A percentile compares a stretch with the other conserved stretches of the same genome.
Evolutionary conservation across 2,329 filamentous ascomycete genomes (phyloP).

Genomic region (Orbilia quercus): DNA sequence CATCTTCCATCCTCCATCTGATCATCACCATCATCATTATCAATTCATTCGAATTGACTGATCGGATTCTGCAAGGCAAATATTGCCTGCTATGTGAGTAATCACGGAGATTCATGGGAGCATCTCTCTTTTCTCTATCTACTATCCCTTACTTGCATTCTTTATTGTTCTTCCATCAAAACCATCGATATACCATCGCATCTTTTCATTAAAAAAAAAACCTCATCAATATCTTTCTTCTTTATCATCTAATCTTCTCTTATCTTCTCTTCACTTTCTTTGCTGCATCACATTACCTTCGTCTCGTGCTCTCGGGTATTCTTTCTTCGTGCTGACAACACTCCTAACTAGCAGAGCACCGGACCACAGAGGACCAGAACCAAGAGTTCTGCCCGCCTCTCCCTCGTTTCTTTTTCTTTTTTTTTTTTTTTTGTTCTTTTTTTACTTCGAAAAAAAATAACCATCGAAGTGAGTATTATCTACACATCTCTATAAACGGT

Average conservation of each 20-base stretch:
- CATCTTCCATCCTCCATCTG: conserved; percentile 13
- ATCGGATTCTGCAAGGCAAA: conserved; percentile 18
- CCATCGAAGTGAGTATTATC: conserved; percentile 39
- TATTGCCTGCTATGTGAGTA: conserved; percentile 37
- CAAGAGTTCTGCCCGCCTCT: neutral
- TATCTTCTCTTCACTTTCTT: conserved; percentile 7
- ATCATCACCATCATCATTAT: too few relatives aligned
- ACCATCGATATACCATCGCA: conserved; percentile 1
- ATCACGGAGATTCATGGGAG: conserved; percentile 30
- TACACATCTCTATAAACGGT: neutral
- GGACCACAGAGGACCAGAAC: too few relatives aligned
- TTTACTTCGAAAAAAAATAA: conserved; percentile 55
- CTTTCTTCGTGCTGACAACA: conserved; percentile 29
- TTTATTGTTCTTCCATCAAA: conserved; percentile 6
- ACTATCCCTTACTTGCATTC: conserved; percentile 14
- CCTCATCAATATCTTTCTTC: neutral
- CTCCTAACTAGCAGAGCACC: conserved; percentile 7
- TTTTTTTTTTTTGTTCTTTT: conserved; percentile 39
- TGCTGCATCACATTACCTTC: conserved; percentile 16
- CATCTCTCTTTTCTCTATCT: conserved; percentile 3
- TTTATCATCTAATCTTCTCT: neutral
- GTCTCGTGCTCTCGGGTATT: conserved; percentile 36
- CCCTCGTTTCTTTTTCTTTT: too few relatives aligned
- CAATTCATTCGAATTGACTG: conserved; percentile 11
- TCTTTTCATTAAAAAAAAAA: neutral